phyloP scores from a whole-genome alignment of 306 rosid genomes.

The Inga laurina region DNA sequence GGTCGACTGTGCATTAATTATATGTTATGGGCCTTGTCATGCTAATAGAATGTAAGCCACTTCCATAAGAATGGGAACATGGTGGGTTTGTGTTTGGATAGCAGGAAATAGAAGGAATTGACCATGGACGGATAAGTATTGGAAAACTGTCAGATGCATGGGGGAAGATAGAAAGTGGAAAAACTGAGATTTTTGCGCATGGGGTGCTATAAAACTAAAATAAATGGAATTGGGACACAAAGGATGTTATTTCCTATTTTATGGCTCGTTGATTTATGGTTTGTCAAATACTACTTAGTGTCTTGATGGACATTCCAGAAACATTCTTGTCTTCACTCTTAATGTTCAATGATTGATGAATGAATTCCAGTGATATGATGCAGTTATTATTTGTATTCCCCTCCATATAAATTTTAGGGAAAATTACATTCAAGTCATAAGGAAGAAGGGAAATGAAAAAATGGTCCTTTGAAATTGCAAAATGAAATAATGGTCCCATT shows the following conservation, averaged over 20 bases:
- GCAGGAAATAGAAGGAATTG: slow-evolving; percentile 15
- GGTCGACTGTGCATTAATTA: neutral
- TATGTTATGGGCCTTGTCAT: neutral
- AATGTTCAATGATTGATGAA: slow-evolving; percentile 8
- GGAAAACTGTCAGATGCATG: neutral
- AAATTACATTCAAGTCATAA: too few species aligned
- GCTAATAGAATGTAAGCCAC: neutral
- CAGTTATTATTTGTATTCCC: neutral
- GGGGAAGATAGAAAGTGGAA: neutral
- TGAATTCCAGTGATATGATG: neutral
- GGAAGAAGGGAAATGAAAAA: too few species aligned
- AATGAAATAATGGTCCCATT: too few species aligned
- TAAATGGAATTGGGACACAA: neutral
- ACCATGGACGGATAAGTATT: neutral
- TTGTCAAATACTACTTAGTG: neutral
- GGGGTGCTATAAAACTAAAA: neutral
- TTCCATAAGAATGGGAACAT: neutral
- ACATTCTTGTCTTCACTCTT: neutral
- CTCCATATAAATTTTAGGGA: neutral
- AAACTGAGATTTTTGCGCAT: neutral
- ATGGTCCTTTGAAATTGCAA: too few species aligned
- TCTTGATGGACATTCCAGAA: neutral
- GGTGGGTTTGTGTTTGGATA: neutral
- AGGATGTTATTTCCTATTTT: neutral
- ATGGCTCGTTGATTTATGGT: neutral